phyloP scores from a whole-genome alignment of 2,329 filamentous ascomycete genomes.

The Clonostachys sp. region DNA sequence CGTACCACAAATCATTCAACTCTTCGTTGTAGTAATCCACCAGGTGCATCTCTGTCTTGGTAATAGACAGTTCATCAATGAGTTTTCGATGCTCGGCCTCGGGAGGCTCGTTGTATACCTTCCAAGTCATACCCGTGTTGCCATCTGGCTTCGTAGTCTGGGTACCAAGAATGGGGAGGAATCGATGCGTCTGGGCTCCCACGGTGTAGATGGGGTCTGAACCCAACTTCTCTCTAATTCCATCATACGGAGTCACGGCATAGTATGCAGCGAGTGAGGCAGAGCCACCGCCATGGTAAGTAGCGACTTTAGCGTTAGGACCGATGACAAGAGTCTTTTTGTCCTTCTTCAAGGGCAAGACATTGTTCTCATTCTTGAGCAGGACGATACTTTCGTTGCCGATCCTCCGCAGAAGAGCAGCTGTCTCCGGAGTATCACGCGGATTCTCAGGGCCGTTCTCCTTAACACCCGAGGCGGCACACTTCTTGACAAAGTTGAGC shows the following conservation, averaged over 20 bases:
- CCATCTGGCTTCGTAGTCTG: slow-evolving; percentile 46
- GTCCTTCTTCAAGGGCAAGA: slow-evolving; percentile 60
- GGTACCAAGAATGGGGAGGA: slow-evolving; percentile 53
- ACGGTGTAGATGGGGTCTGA: slow-evolving; percentile 45
- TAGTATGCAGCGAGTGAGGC: slow-evolving; percentile 58
- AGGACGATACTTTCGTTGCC: slow-evolving; percentile 69
- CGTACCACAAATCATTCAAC: slow-evolving; percentile 52
- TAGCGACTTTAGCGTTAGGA: slow-evolving; percentile 51
- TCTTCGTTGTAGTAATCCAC: slow-evolving; percentile 49
- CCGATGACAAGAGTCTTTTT: slow-evolving; percentile 56
- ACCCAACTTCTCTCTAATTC: slow-evolving; percentile 51
- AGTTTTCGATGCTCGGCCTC: slow-evolving; percentile 36
- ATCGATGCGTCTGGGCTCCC: slow-evolving; percentile 61
- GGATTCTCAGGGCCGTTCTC: slow-evolving; percentile 47
- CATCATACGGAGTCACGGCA: slow-evolving; percentile 68
- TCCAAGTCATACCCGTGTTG: slow-evolving; percentile 55
- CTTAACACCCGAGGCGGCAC: background rate
- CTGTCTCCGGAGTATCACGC: slow-evolving; percentile 56
- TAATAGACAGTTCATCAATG: slow-evolving; percentile 43
- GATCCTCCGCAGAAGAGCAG: slow-evolving; percentile 58
- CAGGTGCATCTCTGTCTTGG: slow-evolving; percentile 43
- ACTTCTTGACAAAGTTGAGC: slow-evolving; percentile 53
- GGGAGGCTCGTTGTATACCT: slow-evolving; percentile 56
- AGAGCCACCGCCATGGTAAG: slow-evolving; percentile 61
- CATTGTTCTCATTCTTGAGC: slow-evolving; percentile 63